Evolutionary conservation across 495 filamentous ascomycete genomes (phyloP).

Genomic region (Trichoderma parareesei): DNA sequence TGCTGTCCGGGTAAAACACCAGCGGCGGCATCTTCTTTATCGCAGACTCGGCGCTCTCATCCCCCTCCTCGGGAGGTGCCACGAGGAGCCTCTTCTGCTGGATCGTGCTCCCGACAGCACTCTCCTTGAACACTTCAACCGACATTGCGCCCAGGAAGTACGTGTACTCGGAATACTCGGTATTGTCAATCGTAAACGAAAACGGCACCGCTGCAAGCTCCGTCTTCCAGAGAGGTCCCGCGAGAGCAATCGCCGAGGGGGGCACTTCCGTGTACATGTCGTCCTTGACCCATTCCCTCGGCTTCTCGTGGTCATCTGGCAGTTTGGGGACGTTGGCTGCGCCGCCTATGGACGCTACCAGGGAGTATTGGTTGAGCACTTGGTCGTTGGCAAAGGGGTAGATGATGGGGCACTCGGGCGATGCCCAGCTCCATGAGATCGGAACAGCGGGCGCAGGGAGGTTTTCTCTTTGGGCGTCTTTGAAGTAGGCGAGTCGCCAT

Average conservation of each 20-base stretch:
- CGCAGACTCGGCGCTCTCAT: background rate
- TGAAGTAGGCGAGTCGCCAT: background rate
- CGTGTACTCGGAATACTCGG: background rate
- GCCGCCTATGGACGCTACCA: background rate
- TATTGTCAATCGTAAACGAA: background rate
- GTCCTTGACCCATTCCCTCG: background rate
- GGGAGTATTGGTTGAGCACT: background rate
- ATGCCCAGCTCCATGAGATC: background rate
- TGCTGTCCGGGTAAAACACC: background rate
- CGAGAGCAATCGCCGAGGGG: background rate
- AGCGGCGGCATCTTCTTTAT: background rate
- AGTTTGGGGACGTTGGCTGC: background rate
- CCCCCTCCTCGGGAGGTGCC: background rate
- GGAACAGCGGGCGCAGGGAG: background rate
- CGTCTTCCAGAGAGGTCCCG: background rate
- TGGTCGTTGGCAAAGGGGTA: background rate
- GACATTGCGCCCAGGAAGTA: background rate
- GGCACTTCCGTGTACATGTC: conserved; percentile 4
- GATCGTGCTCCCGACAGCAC: background rate
- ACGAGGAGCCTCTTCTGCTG: background rate
- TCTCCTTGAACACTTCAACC: background rate
- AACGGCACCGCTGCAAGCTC: background rate
- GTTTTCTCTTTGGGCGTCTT: background rate
- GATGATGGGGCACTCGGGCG: background rate
- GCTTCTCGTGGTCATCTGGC: background rate